These are phyloP conservation scores for Ophiosphaerella narmari DNA, from an alignment of 2,329 filamentous ascomycete genomes.

Conservation along the genomic window DNA sequence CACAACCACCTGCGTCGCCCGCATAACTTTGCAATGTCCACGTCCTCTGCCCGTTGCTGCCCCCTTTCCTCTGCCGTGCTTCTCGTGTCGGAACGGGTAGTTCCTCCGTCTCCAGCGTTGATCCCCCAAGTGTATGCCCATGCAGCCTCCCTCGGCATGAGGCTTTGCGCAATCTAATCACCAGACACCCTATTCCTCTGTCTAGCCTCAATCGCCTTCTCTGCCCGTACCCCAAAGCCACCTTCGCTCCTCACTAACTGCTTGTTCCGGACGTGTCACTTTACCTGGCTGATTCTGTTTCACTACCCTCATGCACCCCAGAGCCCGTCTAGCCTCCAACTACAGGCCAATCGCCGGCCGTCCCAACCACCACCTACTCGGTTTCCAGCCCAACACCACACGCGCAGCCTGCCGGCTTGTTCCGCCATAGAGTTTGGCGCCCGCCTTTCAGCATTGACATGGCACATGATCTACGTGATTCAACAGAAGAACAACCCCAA, in stretches of 20 bases:
- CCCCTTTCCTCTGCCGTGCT: slow-evolving; percentile 1
- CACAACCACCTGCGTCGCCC: neutral
- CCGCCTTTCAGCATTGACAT: neutral
- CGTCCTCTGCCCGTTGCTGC: neutral
- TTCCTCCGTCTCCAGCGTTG: neutral
- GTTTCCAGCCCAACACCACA: too few species aligned
- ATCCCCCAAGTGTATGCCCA: neutral
- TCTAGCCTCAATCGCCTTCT: neutral
- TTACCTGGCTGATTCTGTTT: neutral
- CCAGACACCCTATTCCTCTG: neutral
- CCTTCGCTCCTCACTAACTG: neutral
- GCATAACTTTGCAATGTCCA: slow-evolving; percentile 1
- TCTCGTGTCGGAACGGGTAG: neutral
- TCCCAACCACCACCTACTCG: too few species aligned
- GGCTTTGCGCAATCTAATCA: neutral
- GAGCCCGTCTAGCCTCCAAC: too few species aligned
- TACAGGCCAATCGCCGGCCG: too few species aligned
- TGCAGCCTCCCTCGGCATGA: neutral
- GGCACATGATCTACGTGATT: too few species aligned
- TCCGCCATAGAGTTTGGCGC: too few species aligned
- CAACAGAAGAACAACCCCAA: too few species aligned
- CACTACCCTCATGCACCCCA: neutral
- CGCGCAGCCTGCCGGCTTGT: too few species aligned
- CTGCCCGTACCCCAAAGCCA: neutral
- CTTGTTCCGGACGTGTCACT: neutral